Evolutionary conservation across 768 basidiomycete genomes (phyloP).

Genomic region (Trametopsis cervina): DNA sequence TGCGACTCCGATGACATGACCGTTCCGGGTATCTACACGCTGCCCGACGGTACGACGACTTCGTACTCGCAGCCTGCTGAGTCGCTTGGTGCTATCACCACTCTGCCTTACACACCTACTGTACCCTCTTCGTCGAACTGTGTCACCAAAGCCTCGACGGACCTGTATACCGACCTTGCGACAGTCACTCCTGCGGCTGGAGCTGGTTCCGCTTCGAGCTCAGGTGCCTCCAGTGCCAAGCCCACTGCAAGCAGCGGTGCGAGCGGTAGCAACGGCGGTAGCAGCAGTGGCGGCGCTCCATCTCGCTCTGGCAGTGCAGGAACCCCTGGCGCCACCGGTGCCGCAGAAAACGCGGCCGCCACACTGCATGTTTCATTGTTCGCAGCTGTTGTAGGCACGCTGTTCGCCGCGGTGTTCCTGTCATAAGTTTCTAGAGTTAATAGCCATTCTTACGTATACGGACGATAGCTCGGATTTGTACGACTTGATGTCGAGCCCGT

Average conservation of each 20-base stretch:
- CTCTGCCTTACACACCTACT: constrained; percentile 36
- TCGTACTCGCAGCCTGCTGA: constrained; percentile 45
- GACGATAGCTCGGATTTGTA: no score
- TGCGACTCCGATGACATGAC: constrained; percentile 65
- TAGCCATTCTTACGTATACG: no score
- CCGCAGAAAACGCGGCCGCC: constrained; percentile 13
- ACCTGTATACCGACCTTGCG: constrained; percentile 27
- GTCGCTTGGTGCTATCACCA: constrained; percentile 35
- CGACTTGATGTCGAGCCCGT: no score
- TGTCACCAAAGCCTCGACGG: constrained; percentile 27
- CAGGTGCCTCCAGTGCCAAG: constrained; percentile 7
- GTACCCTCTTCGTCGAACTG: constrained; percentile 39
- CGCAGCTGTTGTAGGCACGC: constrained; percentile 26
- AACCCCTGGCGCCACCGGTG: constrained; percentile 13
- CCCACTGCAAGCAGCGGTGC: constrained; percentile 2
- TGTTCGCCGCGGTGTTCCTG: constrained; percentile 29
- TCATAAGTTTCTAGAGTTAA: no score
- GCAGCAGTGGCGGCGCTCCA: constrained; percentile 2
- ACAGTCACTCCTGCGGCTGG: constrained; percentile 5
- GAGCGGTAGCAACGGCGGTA: constrained; percentile 7
- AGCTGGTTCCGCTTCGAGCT: constrained; percentile 7
- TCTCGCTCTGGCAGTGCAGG: constrained; percentile 5
- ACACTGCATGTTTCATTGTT: constrained; percentile 23
- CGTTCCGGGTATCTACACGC: constrained; percentile 45
- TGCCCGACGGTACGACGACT: constrained; percentile 29